Evolutionary conservation across 768 basidiomycete genomes (phyloP).

Genomic region (Tricholoma terreum): DNA sequence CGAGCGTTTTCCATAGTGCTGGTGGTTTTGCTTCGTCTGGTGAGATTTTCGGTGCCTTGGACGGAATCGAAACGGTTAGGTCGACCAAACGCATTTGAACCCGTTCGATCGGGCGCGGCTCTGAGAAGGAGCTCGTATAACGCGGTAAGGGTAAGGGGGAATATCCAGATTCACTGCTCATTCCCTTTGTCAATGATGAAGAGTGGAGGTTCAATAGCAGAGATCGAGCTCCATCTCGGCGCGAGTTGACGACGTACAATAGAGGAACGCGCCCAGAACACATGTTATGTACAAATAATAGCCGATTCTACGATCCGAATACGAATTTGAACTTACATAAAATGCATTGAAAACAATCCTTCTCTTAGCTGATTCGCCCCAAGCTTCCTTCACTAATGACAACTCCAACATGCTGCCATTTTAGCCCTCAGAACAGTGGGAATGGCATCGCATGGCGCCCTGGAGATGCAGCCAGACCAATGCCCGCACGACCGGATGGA

Average conservation of each 20-base stretch:
- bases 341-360: no score
- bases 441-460: conserved; percentile 42
- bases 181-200: background rate
- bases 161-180: background rate
- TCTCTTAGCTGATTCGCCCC: no score
- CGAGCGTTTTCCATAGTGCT: conserved; percentile 73
- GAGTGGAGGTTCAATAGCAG: background rate
- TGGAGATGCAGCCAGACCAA: conserved; percentile 28
- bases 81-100: conserved; percentile 29
- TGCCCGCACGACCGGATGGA: conserved; percentile 28
- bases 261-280: background rate
- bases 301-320: no score
- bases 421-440: background rate
- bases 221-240: background rate
- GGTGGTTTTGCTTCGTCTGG: conserved; percentile 26
- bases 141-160: background rate
- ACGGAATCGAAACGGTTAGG: conserved; percentile 57
- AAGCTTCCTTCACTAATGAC: background rate
- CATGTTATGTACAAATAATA: background rate
- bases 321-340: no score
- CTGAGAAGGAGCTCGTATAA: conserved; percentile 1
- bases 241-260: background rate
- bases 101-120: background rate
- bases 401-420: background rate
- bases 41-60: conserved; percentile 30